A percentile compares a stretch with the other conserved stretches of the same genome.
These are phyloP conservation scores for Agarophyton chilense DNA, from an alignment of 23 red algal genomes.

Conservation along the genomic window DNA sequence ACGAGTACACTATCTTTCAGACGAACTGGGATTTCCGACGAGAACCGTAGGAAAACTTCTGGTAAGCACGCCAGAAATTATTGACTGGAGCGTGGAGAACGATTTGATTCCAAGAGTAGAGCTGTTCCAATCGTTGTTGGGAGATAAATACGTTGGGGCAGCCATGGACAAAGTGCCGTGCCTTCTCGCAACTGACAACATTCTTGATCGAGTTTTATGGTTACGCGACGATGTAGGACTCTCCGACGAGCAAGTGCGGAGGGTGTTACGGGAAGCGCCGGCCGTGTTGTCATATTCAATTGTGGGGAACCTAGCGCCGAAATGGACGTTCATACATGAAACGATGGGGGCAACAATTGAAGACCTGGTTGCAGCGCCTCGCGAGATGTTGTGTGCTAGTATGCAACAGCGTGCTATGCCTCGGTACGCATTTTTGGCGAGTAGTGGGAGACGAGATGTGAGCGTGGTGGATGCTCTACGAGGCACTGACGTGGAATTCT, in stretches of 20 bases:
- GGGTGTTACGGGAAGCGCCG: conserved; percentile 58
- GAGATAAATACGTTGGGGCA: conserved; percentile 30
- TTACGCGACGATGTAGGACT: conserved; percentile 68
- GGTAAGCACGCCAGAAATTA: conserved; percentile 40
- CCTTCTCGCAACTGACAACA: conserved; percentile 35
- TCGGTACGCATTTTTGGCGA: conserved; percentile 72
- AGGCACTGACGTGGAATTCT: conserved; percentile 66
- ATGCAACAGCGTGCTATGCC: conserved; percentile 80
- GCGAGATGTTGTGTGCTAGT: conserved; percentile 66
- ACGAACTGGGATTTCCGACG: neutral
- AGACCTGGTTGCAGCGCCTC: conserved; percentile 67
- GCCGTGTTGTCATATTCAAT: conserved; percentile 73
- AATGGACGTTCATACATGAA: conserved; percentile 71
- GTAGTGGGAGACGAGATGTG: conserved; percentile 18
- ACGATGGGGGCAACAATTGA: conserved; percentile 53
- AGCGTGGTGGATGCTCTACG: conserved; percentile 46
- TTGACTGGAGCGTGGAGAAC: conserved; percentile 64
- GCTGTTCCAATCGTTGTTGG: conserved; percentile 30
- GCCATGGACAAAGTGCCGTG: conserved; percentile 54
- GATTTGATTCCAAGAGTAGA: conserved; percentile 15
- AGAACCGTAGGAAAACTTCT: conserved; percentile 43
- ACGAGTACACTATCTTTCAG: conserved; percentile 40
- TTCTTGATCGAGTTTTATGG: conserved; percentile 58
- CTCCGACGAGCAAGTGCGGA: conserved; percentile 32
- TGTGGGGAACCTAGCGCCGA: conserved; percentile 68